phyloP scores from a whole-genome alignment of 2,329 filamentous ascomycete genomes.

The Lecanicillium sp. region DNA sequence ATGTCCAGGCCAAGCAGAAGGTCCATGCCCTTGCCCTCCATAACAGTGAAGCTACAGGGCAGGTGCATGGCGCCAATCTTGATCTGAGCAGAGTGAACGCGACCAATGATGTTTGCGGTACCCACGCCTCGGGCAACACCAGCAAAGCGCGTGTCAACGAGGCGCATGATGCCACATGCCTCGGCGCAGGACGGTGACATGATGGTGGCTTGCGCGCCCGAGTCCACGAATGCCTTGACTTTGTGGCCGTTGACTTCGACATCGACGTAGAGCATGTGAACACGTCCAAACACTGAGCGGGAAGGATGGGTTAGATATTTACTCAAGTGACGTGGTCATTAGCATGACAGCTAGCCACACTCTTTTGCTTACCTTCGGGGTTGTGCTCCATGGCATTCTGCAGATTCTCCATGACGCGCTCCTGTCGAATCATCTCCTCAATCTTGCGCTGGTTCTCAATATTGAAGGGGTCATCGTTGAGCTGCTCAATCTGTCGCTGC shows the following conservation, averaged over 20 bases:
- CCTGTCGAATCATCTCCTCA: constrained; percentile 93
- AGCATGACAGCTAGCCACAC: no score
- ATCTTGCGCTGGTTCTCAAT: constrained; percentile 86
- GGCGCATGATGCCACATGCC: constrained; percentile 88
- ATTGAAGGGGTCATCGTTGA: constrained; percentile 95
- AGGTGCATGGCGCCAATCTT: constrained; percentile 84
- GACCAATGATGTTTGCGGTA: constrained; percentile 87
- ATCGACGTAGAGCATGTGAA: constrained; percentile 94
- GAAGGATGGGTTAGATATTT: background rate
- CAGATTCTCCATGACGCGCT: constrained; percentile 89
- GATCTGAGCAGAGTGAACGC: constrained; percentile 92
- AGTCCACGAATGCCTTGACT: constrained; percentile 95
- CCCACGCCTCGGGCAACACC: constrained; percentile 91
- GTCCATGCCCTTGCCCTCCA: constrained; percentile 97
- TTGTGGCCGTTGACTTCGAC: constrained; percentile 90
- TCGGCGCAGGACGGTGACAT: constrained; percentile 95
- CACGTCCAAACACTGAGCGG: constrained; percentile 74
- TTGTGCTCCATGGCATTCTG: constrained; percentile 97
- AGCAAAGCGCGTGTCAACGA: constrained; percentile 87
- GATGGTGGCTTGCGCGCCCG: constrained; percentile 94
- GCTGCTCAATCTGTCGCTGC: constrained; percentile 71
- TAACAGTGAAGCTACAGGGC: constrained; percentile 95
- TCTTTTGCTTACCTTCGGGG: constrained; percentile 87
- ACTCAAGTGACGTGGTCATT: background rate
- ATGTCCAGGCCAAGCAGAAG: constrained; percentile 91